Evolutionary conservation across 2,329 filamentous ascomycete genomes (phyloP), one percentile per base, ranked within the genome.

Genomic region (Ophiostoma ips): DNA sequence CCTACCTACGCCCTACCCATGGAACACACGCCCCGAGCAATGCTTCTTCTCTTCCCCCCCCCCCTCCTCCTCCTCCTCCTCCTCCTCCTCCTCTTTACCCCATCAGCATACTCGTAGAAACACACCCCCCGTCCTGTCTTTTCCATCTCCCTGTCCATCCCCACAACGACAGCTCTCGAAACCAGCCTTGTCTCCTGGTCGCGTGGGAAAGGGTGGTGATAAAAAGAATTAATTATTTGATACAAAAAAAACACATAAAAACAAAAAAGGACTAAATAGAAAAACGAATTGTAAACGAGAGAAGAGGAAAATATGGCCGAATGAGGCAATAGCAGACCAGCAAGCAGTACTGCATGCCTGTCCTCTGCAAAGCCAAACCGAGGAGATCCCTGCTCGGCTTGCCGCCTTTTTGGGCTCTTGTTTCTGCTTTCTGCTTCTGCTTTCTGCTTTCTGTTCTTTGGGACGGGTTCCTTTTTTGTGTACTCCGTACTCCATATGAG

Each of bases 101-200:
- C 36, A 33, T 19, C 38, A 10, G n/a, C n/a, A n/a, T n/a, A n/a
- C n/a, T n/a, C n/a, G n/a, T 13, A 43, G 43, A 43, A 44, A 28
- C 28, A 18, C 49, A 50, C 49, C 34, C 49, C n/a, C 48, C 44
- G 28, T 34, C n/a, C 35, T 21, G 33, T 43, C 34, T 24, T 47
- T 47, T 43, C 36, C 35, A 19, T 16, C 31, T 34, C 49, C 49
- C 35, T 43, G 44, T 28, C 37, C 37, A 44, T n/a, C 50, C 45
- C 49, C 50, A 48, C 50, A 48, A 48, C 50, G 43, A 48, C 37
- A 51, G 45, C 46, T 51, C 49, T 51, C 49, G 38, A 51, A 51
- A 51, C 50, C 45, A 51, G 50, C 50, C 50, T 51, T 51, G 50
- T 51, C 49, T 51, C 45, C 45, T 37, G 33, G 38, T 51, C 50